Conservation (phyloP, 2,329 filamentous ascomycete genomes). For the Colletotrichum zoysiae region DNA sequence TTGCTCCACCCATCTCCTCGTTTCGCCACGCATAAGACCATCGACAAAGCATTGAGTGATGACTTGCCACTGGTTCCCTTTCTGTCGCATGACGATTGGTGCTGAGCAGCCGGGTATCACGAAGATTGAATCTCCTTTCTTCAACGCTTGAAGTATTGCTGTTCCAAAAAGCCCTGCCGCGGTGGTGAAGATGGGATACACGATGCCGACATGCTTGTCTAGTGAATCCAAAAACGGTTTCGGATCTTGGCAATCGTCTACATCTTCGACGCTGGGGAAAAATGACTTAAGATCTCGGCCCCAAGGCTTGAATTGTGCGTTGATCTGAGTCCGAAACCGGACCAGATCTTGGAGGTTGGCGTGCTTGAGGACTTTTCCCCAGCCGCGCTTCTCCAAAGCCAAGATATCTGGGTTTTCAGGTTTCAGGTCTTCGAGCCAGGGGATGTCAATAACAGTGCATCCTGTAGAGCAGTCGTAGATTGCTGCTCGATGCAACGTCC, state of each 20-base stretch:
- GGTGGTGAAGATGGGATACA: conserved; percentile 32
- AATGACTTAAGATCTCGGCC: conserved; percentile 10
- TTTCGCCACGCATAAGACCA: conserved; percentile 26
- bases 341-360: conserved; percentile 29
- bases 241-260: neutral
- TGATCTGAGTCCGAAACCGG: conserved; percentile 23
- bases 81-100: conserved; percentile 19
- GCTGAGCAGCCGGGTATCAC: conserved; percentile 26
- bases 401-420: conserved; percentile 12
- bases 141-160: conserved; percentile 16
- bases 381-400: conserved; percentile 17
- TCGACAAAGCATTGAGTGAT: conserved; percentile 31
- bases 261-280: conserved; percentile 10
- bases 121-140: conserved; percentile 24
- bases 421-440: conserved; percentile 23
- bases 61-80: conserved; percentile 7
- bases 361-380: conserved; percentile 28
- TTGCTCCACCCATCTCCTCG: neutral
- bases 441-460: conserved; percentile 27
- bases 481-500: conserved; percentile 23
- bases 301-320: conserved; percentile 21
- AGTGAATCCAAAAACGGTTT: conserved; percentile 23
- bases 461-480: conserved; percentile 9
- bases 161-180: conserved; percentile 16
- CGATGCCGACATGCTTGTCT: conserved; percentile 30